Evolutionary conservation across 768 basidiomycete species (phyloP), one percentile per base, ranked within the genome.

Genomic region (Postia placenta): DNA sequence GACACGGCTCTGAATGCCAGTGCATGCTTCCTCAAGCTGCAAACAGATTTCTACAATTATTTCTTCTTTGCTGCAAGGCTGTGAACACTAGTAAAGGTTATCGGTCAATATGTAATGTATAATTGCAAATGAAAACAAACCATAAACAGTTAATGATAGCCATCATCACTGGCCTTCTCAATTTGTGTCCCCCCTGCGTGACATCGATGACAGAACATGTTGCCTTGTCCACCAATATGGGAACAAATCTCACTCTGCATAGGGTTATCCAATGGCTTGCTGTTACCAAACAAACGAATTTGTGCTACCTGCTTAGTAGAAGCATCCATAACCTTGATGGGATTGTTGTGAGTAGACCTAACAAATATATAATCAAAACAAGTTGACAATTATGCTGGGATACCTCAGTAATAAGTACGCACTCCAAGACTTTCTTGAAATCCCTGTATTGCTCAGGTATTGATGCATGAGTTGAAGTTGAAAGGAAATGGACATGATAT

Each of bases 401-500:
- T 33, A 33, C 15, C 15, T 33, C 9, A 33, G 30, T 7, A 33
- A 7, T 33, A n/a, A n/a, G n/a, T n/a, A n/a, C n/a, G n/a, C 15
- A 33, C 30, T 33, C 30, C 15, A 7, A 7, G 7, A 33, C 7
- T 33, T 7, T 7, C 30, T 7, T 7, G 15, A 59, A 42, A 11
- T 37, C 50, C 11, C 30, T 36, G 17, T 52, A 47, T 26, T 55
- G 54, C 36, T 57, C 51, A 11, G 47, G 11, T 2, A 36, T 28
- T 4, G 36, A n/a, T 19, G 53, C 50, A 42, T 58, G 22, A 15
- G n/a, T 49, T 17, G 56, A 59, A 2, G 56, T 59, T 35, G 52
- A 50, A 2, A 47, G 20, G 28, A 53, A 56, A 25, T 51, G 49
- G 11, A 46, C 39, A 26, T 43, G 41, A 26, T 25, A 50, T 42